Percentiles rank a stretch among this genome's conserved stretches.
These are phyloP conservation scores for Delonix regia DNA, from an alignment of 306 rosid species.

Conservation along the genomic window DNA sequence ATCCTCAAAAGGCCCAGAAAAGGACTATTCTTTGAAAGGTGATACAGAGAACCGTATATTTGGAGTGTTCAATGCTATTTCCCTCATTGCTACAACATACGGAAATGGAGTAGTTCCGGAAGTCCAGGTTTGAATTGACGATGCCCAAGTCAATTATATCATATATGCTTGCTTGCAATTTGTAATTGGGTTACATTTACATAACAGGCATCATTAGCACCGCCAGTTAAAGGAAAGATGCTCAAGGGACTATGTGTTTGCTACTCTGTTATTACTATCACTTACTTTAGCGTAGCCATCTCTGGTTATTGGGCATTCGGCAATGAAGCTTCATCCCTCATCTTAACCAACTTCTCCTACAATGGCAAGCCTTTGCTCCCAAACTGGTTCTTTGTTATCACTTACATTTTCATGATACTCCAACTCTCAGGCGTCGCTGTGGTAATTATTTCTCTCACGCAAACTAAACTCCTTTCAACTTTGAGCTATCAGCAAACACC, in stretches of 20 bases:
- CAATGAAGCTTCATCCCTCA: conserved; percentile 45
- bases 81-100: conserved; percentile 59
- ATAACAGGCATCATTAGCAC: conserved; percentile 55
- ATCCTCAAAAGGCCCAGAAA: conserved; percentile 50
- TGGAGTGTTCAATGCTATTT: conserved; percentile 56
- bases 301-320: conserved; percentile 74
- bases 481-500: too few species aligned
- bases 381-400: conserved; percentile 50
- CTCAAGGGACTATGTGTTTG: conserved; percentile 57
- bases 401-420: conserved; percentile 52
- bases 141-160: too few species aligned
- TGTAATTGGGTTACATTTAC: neutral
- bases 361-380: conserved; percentile 53
- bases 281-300: conserved; percentile 56
- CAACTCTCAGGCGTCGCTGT: conserved; percentile 57
- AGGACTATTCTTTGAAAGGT: conserved; percentile 54
- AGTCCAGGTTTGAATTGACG: conserved; percentile 48
- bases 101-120: conserved; percentile 70
- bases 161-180: neutral
- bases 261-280: conserved; percentile 38
- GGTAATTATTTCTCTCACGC: conserved; percentile 30
- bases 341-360: conserved; percentile 45
- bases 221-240: conserved; percentile 71
- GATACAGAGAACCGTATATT: conserved; percentile 31
- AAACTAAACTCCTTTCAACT: too few species aligned